Evolutionary conservation across 2,329 filamentous ascomycete genomes (phyloP).

Genomic region (Fonsecaea pedrosoi): DNA sequence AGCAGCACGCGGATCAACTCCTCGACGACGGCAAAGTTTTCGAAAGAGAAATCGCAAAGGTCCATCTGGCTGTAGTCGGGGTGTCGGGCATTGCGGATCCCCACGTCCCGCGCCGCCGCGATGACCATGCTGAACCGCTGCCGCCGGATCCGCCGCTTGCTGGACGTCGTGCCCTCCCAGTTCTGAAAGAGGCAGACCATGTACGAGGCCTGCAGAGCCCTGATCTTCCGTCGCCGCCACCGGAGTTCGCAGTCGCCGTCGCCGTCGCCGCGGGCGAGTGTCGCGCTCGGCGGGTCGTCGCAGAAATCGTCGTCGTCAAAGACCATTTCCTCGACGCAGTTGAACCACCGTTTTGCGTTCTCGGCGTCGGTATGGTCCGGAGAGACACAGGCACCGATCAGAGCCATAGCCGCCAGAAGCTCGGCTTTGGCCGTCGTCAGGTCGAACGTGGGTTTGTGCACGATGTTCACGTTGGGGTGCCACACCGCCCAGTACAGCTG

Average conservation of each 20-base stretch:
- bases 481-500: slow-evolving; percentile 49
- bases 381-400: slow-evolving; percentile 47
- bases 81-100: slow-evolving; percentile 42
- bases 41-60: slow-evolving; percentile 44
- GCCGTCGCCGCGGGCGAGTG: slow-evolving; percentile 13
- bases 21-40: slow-evolving; percentile 44
- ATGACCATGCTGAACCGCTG: slow-evolving; percentile 42
- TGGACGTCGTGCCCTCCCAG: slow-evolving; percentile 48
- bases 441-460: slow-evolving; percentile 49
- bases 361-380: slow-evolving; percentile 44
- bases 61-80: slow-evolving; percentile 35
- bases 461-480: slow-evolving; percentile 48
- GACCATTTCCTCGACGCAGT: slow-evolving; percentile 49
- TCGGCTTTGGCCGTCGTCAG: slow-evolving; percentile 42
- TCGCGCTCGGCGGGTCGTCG: slow-evolving; percentile 38
- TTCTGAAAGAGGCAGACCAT: slow-evolving; percentile 51
- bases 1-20: slow-evolving; percentile 47
- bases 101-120: slow-evolving; percentile 45
- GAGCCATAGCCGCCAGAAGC: slow-evolving; percentile 47
- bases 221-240: slow-evolving; percentile 40
- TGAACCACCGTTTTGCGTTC: slow-evolving; percentile 47
- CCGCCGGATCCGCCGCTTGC: slow-evolving; percentile 47
- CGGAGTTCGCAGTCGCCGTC: slow-evolving; percentile 1
- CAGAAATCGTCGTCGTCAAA: slow-evolving; percentile 49
- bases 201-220: slow-evolving; percentile 49